A percentile compares a stretch with the other conserved stretches of the same genome.
Conservation (phyloP, 306 rosid genomes). For the Prunus armeniaca region DNA sequence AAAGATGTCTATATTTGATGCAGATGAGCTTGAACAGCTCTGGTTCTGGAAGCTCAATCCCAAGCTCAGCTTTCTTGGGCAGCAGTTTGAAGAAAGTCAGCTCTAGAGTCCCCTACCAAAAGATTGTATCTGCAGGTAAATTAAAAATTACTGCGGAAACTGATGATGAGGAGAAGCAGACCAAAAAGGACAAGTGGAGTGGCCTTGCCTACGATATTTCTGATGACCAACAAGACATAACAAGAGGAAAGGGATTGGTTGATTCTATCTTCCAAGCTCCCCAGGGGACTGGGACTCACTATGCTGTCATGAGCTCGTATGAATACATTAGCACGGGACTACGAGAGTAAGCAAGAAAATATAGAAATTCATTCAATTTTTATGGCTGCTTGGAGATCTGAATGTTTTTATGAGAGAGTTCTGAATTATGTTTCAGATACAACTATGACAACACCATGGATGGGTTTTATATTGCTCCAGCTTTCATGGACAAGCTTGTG, state of each 20-base stretch:
- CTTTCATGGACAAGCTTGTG: constrained; percentile 57
- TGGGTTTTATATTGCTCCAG: constrained; percentile 50
- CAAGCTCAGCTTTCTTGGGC: constrained; percentile 35
- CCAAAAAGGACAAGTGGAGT: constrained; percentile 25
- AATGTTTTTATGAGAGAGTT: background rate
- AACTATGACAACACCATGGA: constrained; percentile 40
- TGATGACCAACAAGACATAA: constrained; percentile 46
- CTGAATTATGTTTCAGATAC: constrained; percentile 25
- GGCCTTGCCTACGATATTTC: constrained; percentile 38
- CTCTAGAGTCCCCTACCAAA: constrained; percentile 14
- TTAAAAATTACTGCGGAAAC: constrained; percentile 20
- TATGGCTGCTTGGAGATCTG: background rate
- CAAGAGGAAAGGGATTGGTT: constrained; percentile 47
- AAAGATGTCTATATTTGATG: constrained; percentile 1
- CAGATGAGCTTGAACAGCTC: constrained; percentile 30
- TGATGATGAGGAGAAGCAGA: constrained; percentile 32
- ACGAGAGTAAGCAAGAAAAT: constrained; percentile 23
- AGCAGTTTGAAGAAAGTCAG: constrained; percentile 28
- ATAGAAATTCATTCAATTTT: background rate
- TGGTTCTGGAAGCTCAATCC: constrained; percentile 23
- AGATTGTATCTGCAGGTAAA: constrained; percentile 8
- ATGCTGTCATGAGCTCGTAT: constrained; percentile 40
- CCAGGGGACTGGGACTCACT: constrained; percentile 31
- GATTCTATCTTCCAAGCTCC: constrained; percentile 45
- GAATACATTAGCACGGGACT: constrained; percentile 41